Conservation (phyloP, 805 yeast species). For the Sugiyamaella chiloensis region DNA sequence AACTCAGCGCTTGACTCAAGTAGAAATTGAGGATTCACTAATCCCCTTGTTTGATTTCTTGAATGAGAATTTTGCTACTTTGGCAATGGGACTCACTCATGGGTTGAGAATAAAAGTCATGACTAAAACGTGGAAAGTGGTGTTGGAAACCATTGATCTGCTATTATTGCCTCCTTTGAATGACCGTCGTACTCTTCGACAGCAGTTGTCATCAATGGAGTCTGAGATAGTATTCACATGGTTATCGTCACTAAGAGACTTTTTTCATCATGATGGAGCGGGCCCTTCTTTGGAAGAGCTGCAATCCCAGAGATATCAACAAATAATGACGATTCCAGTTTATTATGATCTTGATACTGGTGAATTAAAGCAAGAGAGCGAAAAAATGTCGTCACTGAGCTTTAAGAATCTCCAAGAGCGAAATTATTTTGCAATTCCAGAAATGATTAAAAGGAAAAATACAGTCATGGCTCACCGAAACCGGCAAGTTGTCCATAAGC, state of each 20-base stretch:
- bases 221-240: conserved; percentile 67
- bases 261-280: conserved; percentile 76
- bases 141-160: conserved; percentile 64
- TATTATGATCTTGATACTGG: conserved; percentile 53
- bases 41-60: conserved; percentile 71
- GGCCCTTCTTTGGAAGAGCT: conserved; percentile 71
- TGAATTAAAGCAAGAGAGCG: conserved; percentile 55
- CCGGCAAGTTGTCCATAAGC: conserved; percentile 48
- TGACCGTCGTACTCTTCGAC: conserved; percentile 35
- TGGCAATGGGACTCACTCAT: conserved; percentile 57
- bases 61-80: conserved; percentile 60
- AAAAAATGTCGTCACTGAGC: conserved; percentile 54
- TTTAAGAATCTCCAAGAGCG: conserved; percentile 47
- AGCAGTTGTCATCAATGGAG: conserved; percentile 55
- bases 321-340: conserved; percentile 58
- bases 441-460: conserved; percentile 55
- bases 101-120: conserved; percentile 60
- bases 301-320: conserved; percentile 61
- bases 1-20: conserved; percentile 20
- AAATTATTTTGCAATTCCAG: conserved; percentile 41
- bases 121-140: conserved; percentile 77
- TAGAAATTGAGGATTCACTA: conserved; percentile 58
- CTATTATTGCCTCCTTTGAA: conserved; percentile 69
- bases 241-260: conserved; percentile 66
- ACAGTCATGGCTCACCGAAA: conserved; percentile 75